phyloP scores from a whole-genome alignment of 768 basidiomycete species.

The Boletus rufocinnamomeus region DNA sequence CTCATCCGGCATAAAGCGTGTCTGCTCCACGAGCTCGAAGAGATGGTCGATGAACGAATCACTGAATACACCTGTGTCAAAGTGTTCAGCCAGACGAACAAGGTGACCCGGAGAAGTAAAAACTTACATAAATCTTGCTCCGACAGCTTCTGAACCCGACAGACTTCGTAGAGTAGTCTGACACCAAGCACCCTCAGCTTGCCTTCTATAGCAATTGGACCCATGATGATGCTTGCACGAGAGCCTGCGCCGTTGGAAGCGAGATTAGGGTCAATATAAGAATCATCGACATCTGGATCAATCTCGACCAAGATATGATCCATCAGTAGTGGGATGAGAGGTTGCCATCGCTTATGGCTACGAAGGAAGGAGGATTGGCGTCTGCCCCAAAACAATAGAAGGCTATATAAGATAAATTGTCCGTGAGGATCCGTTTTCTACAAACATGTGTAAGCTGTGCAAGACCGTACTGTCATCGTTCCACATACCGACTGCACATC shows the following conservation, averaged over 20 bases:
- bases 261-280: slow-evolving; percentile 46
- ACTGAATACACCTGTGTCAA: slow-evolving; percentile 65
- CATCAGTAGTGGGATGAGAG: slow-evolving; percentile 79
- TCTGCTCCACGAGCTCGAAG: slow-evolving; percentile 93
- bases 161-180: slow-evolving; percentile 86
- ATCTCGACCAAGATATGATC: slow-evolving; percentile 82
- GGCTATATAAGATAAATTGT: slow-evolving; percentile 75
- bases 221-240: slow-evolving; percentile 42
- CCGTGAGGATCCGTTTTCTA: slow-evolving; percentile 86
- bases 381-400: slow-evolving; percentile 76
- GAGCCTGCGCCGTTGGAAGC: slow-evolving; percentile 30
- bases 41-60: slow-evolving; percentile 85
- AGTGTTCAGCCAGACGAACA: slow-evolving; percentile 10
- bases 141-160: slow-evolving; percentile 83
- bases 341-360: slow-evolving; percentile 81
- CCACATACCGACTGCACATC: slow-evolving; percentile 64
- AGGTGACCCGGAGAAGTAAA: neutral
- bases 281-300: slow-evolving; percentile 71
- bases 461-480: neutral
- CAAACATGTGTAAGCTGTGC: slow-evolving; percentile 6
- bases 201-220: slow-evolving; percentile 76
- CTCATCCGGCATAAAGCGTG: slow-evolving; percentile 85
- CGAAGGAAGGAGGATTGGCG: slow-evolving; percentile 70
- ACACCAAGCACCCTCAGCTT: slow-evolving; percentile 74
- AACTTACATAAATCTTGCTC: slow-evolving; percentile 75